Evolutionary conservation across 2,329 filamentous ascomycete species (phyloP).

Genomic region (Exophiala sp.): DNA sequence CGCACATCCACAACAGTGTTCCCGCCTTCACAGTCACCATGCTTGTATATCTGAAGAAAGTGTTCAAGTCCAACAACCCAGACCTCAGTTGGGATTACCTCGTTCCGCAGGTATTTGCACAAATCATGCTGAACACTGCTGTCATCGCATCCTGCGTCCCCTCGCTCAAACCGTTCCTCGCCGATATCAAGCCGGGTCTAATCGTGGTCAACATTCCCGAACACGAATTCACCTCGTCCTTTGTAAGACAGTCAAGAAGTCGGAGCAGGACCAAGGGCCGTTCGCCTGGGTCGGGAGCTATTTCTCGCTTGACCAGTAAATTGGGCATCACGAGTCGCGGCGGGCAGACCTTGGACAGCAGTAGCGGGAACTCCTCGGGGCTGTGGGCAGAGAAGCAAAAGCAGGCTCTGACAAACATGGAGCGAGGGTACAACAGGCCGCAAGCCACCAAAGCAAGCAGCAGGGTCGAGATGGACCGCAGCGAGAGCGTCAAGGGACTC

Average conservation of each 20-base stretch:
- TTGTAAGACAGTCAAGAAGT: slow-evolving; percentile 1
- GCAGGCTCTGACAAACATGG: slow-evolving; percentile 2
- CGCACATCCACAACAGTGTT: slow-evolving; percentile 14
- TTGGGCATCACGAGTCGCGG: slow-evolving; percentile 1
- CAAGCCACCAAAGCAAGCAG: slow-evolving; percentile 10
- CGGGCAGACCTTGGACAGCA: slow-evolving; percentile 3
- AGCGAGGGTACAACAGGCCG: slow-evolving; percentile 8
- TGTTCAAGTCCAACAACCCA: slow-evolving; percentile 19
- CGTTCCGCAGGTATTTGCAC: slow-evolving; percentile 27
- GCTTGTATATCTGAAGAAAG: slow-evolving; percentile 15
- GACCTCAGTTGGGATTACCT: slow-evolving; percentile 27
- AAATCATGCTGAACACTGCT: slow-evolving; percentile 24
- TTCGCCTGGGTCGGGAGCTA: background rate
- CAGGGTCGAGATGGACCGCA: slow-evolving; percentile 9
- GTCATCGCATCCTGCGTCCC: slow-evolving; percentile 31
- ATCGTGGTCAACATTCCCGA: slow-evolving; percentile 27
- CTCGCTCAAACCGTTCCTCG: slow-evolving; percentile 27
- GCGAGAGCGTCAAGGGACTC: slow-evolving; percentile 25
- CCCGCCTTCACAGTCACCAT: slow-evolving; percentile 24
- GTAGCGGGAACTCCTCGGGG: background rate
- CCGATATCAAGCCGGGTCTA: slow-evolving; percentile 28
- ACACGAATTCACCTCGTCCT: slow-evolving; percentile 7
- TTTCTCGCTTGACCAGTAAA: slow-evolving; percentile 3
- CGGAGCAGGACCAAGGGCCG: background rate
- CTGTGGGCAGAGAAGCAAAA: slow-evolving; percentile 10